phyloP scores from a whole-genome alignment of 345 rosid genomes.

The Bruguiera parviflora region DNA sequence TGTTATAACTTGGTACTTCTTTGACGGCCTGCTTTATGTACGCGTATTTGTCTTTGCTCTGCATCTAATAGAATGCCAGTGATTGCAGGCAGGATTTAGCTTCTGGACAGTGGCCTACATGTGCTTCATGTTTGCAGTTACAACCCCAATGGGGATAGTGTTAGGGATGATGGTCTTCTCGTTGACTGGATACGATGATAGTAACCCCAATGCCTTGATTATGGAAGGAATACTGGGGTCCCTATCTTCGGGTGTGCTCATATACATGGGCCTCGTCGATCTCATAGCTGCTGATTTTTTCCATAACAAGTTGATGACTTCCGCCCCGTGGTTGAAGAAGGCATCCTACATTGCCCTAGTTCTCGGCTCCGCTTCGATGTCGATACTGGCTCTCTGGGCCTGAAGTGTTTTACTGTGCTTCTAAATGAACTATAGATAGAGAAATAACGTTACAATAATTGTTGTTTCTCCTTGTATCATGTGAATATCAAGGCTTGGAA shows the following conservation, averaged over 20 bases:
- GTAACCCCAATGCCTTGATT: conserved; percentile 64
- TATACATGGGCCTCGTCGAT: conserved; percentile 95
- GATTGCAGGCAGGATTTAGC: conserved; percentile 76
- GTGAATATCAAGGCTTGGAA: no score
- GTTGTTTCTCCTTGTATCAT: no score
- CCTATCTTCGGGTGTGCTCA: conserved; percentile 74
- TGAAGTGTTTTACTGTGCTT: conserved; percentile 12
- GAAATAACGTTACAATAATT: no score
- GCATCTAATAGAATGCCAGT: not conserved
- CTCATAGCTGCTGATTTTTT: conserved; percentile 83
- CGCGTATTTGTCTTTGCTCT: no score
- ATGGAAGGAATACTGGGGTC: conserved; percentile 87
- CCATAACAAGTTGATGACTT: conserved; percentile 81
- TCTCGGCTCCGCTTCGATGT: conserved; percentile 81
- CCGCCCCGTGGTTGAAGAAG: conserved; percentile 60
- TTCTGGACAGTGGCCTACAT: conserved; percentile 67
- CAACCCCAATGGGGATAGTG: conserved; percentile 80
- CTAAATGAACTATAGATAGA: no score
- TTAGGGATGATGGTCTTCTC: conserved; percentile 80
- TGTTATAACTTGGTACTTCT: no score
- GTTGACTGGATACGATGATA: conserved; percentile 75
- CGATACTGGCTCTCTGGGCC: conserved; percentile 95
- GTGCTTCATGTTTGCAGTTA: conserved; percentile 88
- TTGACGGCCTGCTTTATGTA: no score
- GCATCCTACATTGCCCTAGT: conserved; percentile 58